Percentiles rank a stretch among this genome's conserved stretches.
These are phyloP conservation scores for Penicillium nucicola DNA, from an alignment of 495 filamentous ascomycete genomes.

Conservation along the genomic window DNA sequence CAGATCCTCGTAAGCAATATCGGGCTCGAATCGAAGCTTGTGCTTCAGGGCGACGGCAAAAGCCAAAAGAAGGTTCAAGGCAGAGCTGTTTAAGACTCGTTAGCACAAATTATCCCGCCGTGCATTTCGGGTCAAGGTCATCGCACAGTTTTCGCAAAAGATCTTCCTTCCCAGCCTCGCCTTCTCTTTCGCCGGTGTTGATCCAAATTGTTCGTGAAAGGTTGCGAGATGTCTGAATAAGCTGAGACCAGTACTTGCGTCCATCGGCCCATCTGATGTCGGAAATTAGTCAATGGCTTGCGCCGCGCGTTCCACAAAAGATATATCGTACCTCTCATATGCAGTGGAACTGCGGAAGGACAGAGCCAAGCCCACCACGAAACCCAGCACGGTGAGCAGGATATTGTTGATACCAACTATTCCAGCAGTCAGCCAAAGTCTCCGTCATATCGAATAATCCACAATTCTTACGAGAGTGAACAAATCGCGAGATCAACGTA, in stretches of 20 bases:
- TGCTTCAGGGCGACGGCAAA: conserved; percentile 78
- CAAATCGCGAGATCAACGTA: conserved; percentile 56
- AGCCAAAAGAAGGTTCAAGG: conserved; percentile 76
- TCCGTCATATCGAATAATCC: neutral
- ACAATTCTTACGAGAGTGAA: conserved; percentile 43
- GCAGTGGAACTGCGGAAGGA: conserved; percentile 83
- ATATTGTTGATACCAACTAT: conserved; percentile 59
- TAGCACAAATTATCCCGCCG: neutral
- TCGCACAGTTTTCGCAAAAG: conserved; percentile 64
- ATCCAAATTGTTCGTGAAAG: conserved; percentile 79
- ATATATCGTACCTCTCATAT: conserved; percentile 62
- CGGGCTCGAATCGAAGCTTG: conserved; percentile 84
- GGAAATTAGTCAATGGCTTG: conserved; percentile 2
- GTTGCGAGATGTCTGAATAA: conserved; percentile 69
- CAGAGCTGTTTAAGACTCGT: conserved; percentile 47
- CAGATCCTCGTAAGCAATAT: conserved; percentile 66
- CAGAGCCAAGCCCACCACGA: conserved; percentile 80
- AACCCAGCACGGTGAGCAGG: conserved; percentile 81
- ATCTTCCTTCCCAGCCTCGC: conserved; percentile 60
- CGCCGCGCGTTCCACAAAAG: neutral
- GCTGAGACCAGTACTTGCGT: conserved; percentile 71
- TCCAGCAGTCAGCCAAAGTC: neutral
- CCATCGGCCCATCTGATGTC: conserved; percentile 62
- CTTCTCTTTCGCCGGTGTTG: conserved; percentile 64
- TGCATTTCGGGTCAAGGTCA: neutral